Conservation (phyloP, 768 basidiomycete species). For the Pilatotrama ljubarskyi region DNA sequence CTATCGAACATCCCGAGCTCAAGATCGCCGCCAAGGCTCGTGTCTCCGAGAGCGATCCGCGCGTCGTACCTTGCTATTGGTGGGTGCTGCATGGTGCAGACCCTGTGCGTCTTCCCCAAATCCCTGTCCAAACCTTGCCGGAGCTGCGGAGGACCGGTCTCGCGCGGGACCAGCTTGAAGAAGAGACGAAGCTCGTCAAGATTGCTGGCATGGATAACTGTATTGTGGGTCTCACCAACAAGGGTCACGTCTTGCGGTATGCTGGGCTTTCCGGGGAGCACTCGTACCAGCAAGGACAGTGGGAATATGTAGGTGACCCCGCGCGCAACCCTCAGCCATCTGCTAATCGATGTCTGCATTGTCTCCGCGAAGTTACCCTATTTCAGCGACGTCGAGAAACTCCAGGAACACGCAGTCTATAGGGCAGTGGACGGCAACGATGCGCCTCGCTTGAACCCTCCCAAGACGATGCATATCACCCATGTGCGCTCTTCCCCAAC, state of each 20-base stretch:
- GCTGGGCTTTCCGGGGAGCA: constrained; percentile 45
- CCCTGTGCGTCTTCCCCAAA: constrained; percentile 57
- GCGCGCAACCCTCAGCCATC: not conserved
- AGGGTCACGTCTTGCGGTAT: constrained; percentile 75
- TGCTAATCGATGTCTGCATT: not conserved
- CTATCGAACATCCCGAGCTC: constrained; percentile 33
- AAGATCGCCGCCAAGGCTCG: constrained; percentile 12
- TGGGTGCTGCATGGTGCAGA: constrained; percentile 53
- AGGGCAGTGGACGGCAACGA: constrained; percentile 30
- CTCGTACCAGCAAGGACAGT: constrained; percentile 41
- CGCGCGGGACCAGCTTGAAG: constrained; percentile 24
- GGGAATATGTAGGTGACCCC: constrained; percentile 69
- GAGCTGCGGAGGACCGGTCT: constrained; percentile 38
- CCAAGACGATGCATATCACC: constrained; percentile 61
- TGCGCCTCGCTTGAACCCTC: constrained; percentile 30
- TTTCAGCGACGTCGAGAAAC: constrained; percentile 63
- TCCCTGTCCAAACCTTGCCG: constrained; percentile 56
- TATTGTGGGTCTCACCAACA: constrained; percentile 77
- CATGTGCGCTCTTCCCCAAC: constrained; percentile 58
- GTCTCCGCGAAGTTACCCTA: constrained; percentile 59
- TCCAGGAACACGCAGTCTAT: constrained; percentile 44
- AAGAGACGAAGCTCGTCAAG: constrained; percentile 59
- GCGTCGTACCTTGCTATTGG: constrained; percentile 56
- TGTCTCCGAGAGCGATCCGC: constrained; percentile 32
- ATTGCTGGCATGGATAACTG: constrained; percentile 77